Evolutionary conservation across 805 yeast genomes (phyloP).

Genomic region (Lipomyces spencermartinsiae): DNA sequence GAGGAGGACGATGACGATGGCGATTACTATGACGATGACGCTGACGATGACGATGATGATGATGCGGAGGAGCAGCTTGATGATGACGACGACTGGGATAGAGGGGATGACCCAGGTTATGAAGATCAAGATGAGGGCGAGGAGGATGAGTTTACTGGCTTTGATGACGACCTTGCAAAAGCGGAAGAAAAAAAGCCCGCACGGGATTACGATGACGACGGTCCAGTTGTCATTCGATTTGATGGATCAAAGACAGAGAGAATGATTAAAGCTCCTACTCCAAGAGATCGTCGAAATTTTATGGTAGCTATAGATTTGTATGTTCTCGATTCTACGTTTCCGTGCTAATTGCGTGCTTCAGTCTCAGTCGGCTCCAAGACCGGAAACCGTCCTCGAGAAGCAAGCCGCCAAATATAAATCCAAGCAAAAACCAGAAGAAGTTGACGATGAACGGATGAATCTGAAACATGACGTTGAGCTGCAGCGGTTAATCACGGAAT

Average conservation of each 20-base stretch:
- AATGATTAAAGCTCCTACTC: conserved; percentile 25
- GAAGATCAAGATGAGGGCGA: conserved; percentile 18
- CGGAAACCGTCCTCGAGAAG: conserved; percentile 30
- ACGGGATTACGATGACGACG: conserved; percentile 39
- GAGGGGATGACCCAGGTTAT: conserved; percentile 8
- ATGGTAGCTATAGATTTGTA: conserved; percentile 36
- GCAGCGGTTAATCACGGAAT: conserved; percentile 69
- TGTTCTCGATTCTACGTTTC: not conserved
- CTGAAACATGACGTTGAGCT: conserved; percentile 70
- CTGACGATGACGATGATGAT: conserved; percentile 24
- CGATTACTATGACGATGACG: too few species aligned
- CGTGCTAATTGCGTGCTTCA: not conserved
- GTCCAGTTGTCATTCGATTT: conserved; percentile 47
- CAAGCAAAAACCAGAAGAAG: conserved; percentile 23
- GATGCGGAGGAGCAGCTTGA: conserved; percentile 11
- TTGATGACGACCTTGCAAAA: conserved; percentile 32
- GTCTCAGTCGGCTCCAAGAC: conserved; percentile 45
- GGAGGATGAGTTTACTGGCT: conserved; percentile 37
- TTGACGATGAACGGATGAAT: conserved; percentile 51
- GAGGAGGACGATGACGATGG: conserved; percentile 26
- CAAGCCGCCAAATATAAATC: conserved; percentile 10
- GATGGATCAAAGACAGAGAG: conserved; percentile 42
- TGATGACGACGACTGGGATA: conserved; percentile 5
- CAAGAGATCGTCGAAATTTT: conserved; percentile 42
- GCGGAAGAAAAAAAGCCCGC: conserved; percentile 5